phyloP scores from a whole-genome alignment of 2,329 filamentous ascomycete genomes.

The Monosporascus sp. region DNA sequence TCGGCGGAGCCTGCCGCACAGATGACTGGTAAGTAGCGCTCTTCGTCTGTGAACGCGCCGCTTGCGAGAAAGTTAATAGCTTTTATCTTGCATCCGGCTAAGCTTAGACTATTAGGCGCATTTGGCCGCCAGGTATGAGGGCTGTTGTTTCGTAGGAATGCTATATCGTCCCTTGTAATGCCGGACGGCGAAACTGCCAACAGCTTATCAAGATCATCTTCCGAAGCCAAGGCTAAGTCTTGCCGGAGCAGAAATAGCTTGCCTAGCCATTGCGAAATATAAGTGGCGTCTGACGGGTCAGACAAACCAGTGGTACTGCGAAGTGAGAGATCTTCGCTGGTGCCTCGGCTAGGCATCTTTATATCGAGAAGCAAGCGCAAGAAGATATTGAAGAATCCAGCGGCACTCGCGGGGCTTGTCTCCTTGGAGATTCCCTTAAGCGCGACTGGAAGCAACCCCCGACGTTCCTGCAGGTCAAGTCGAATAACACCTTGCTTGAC shows the following conservation, averaged over 20 bases:
- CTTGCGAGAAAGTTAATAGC: conserved; percentile 71
- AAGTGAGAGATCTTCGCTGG: conserved; percentile 68
- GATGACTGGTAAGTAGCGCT: conserved; percentile 78
- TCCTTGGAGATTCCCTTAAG: conserved; percentile 61
- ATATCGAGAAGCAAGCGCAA: conserved; percentile 69
- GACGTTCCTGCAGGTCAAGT: conserved; percentile 53
- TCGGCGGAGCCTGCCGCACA: conserved; percentile 81
- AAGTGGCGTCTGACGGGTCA: conserved; percentile 62
- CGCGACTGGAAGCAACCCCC: conserved; percentile 66
- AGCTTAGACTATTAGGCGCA: conserved; percentile 54
- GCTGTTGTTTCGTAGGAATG: conserved; percentile 64
- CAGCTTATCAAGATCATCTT: conserved; percentile 22
- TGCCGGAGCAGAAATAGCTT: conserved; percentile 69
- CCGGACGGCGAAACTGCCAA: conserved; percentile 42
- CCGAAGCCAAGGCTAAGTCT: conserved; percentile 26
- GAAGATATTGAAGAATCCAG: conserved; percentile 76
- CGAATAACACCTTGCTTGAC: conserved; percentile 71
- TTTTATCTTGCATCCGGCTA: conserved; percentile 65
- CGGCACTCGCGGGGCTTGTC: conserved; percentile 40
- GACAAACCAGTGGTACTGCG: conserved; percentile 61
- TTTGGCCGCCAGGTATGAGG: conserved; percentile 63
- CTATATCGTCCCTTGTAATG: conserved; percentile 59
- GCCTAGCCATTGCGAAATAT: conserved; percentile 69
- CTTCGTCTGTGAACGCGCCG: conserved; percentile 76
- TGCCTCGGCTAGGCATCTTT: conserved; percentile 69